Base-by-base conservation (phyloP, 352 stramenopile genomes). In the Pythium utonaiense region DNA sequence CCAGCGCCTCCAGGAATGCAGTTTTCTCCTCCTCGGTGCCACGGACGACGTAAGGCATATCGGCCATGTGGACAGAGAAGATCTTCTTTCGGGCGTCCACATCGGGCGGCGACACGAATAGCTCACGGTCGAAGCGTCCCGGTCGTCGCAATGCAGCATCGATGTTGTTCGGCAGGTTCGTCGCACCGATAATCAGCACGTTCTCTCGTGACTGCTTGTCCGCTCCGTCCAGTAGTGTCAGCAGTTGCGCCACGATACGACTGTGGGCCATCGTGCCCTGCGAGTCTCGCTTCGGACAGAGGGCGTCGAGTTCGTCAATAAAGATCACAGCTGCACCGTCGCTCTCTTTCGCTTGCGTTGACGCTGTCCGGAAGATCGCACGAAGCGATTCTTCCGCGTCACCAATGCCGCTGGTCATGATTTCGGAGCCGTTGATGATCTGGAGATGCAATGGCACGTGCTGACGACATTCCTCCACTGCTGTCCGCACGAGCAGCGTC, bases 231-330 rank as follows among this genome's bases (percentile, higher is more conserved):
- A 98, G 90, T 22, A 98, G 69, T 45, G 96, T 98, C 19, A 99
- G 72, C 21, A 99, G 63, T 67, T 98, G 95, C 6, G 93, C 95
- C 8, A 99, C 95, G 12, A 98, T 86, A 24, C 82, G 75, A 42
- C 73, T 90, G 64, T 90, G 74, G 2, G 75, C 70, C 25, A 71
- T 80, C 41, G 62, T 62, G 14, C 64, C 61, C 19, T 76, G 70
- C 57, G 83, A 66, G 38, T 96, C 87, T 56, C 95, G 88, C 58
- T 96, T 96, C 6, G 94, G 95, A 36, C 95, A 98, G 31, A 99
- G 89, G 14, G 82, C 94, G 73, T 99, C 96, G 3, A 99, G 64
- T 45, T 98, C 95, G 62, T 99, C 96, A 63, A 99, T 97, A 62
- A 98, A 98, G 48, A 99, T 90, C 55, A 91, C 80, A 14, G 67